A percentile compares a stretch with the other conserved stretches of the same genome.
Evolutionary conservation across 1,284 basidiomycete species (phyloP).

Genomic region (Apiotrichum montevideense): DNA sequence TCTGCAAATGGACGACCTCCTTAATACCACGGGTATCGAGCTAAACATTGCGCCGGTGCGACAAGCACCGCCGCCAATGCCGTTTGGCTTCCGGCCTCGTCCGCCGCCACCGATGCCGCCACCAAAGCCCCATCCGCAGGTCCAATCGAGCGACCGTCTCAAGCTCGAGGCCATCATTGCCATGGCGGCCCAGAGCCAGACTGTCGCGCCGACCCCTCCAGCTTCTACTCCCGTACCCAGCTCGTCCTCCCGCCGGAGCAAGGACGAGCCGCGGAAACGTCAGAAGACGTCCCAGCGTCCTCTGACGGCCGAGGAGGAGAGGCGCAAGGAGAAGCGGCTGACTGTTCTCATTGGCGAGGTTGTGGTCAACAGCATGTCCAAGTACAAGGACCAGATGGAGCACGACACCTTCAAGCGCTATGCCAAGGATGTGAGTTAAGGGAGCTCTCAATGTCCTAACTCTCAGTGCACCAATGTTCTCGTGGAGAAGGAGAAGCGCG

Average conservation of each 20-base stretch:
- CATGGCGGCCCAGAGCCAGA: slow-evolving; percentile 31
- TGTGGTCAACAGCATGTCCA: slow-evolving; percentile 87
- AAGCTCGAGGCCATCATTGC: slow-evolving; percentile 48
- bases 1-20: slow-evolving; percentile 25
- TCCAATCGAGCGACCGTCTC: slow-evolving; percentile 20
- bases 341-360: slow-evolving; percentile 78
- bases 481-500: slow-evolving; percentile 88
- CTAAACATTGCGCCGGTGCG: slow-evolving; percentile 33
- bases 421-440: slow-evolving; percentile 74
- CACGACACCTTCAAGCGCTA: slow-evolving; percentile 88
- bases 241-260: slow-evolving; percentile 31
- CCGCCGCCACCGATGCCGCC: slow-evolving; percentile 23
- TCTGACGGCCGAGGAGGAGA: slow-evolving; percentile 35
- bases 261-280: slow-evolving; percentile 38
- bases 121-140: slow-evolving; percentile 11
- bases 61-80: slow-evolving; percentile 15
- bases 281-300: slow-evolving; percentile 29
- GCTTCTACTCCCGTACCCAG: slow-evolving; percentile 41
- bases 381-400: slow-evolving; percentile 73
- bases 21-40: slow-evolving; percentile 26
- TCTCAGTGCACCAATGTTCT: slow-evolving; percentile 68
- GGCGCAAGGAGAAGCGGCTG: slow-evolving; percentile 72
- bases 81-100: slow-evolving; percentile 7
- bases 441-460: not conserved
- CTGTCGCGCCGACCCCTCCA: not conserved